These are phyloP conservation scores for Globisporangium emineosum DNA, from an alignment of 352 stramenopile genomes.

Conservation along the genomic window DNA sequence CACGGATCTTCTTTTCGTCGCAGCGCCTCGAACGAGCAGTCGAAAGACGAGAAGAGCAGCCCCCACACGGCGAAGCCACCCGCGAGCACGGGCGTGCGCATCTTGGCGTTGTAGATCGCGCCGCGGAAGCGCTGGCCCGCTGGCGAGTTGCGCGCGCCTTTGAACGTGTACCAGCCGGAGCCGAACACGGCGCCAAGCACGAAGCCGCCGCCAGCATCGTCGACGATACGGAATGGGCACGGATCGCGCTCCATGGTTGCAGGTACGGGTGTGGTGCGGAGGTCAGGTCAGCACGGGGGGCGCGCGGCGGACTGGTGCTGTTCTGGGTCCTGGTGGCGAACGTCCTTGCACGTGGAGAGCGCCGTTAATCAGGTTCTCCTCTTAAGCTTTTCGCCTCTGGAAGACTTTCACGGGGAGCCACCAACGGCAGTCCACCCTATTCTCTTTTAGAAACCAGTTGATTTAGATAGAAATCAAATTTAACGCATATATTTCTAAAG, in stretches of 20 bases:
- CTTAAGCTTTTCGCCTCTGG: conserved; percentile 8
- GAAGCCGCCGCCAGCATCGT: conserved; percentile 98
- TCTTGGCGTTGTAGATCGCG: conserved; percentile 93
- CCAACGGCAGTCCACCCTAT: conserved; percentile 3
- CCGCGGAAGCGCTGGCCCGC: conserved; percentile 88
- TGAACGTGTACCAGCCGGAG: conserved; percentile 96
- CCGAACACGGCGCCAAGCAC: conserved; percentile 95
- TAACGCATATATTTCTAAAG: not conserved
- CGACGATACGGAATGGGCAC: conserved; percentile 98
- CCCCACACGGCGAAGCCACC: conserved; percentile 96
- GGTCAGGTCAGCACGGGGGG: conserved; percentile 2
- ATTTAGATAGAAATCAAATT: not conserved
- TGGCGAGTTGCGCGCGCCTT: conserved; percentile 93
- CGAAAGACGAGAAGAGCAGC: conserved; percentile 96
- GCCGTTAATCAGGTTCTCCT: conserved; percentile 13
- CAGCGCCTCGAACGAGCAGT: conserved; percentile 96
- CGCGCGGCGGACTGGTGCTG: not conserved
- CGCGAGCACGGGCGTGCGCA: conserved; percentile 91
- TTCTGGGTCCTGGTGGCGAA: not conserved
- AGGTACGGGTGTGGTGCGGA: not conserved
- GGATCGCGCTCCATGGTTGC: conserved; percentile 89
- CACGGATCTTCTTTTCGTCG: conserved; percentile 99
- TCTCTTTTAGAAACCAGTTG: conserved; percentile 1
- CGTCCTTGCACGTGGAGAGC: conserved; percentile 3
- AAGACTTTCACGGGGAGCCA: conserved; percentile 15